Evolutionary conservation across 768 basidiomycete genomes (phyloP), one percentile per base, ranked within the genome.

Genomic region (Rhizopogon rudus): DNA sequence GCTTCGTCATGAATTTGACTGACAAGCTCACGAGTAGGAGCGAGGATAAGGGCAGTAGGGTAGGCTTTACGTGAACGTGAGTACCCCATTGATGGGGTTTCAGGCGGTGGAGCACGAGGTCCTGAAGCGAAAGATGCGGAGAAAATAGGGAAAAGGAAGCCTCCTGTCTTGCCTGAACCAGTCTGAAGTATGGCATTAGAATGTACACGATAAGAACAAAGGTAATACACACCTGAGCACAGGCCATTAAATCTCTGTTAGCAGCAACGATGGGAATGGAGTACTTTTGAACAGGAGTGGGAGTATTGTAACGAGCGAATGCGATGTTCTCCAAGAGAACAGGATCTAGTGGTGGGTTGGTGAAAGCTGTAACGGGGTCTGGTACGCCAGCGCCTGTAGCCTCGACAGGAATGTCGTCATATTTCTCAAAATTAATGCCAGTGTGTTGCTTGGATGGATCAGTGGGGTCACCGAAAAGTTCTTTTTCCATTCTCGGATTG

Each of bases 391-490:
- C 86, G 63, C 97, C 97, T 48, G 96, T 98, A 37, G 95, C 96
- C 75, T 98, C 97, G 62, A 99, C 95, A 60, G 97, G 97, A 67
- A 99, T 99, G 70, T 98, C 96, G 73, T 97, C 97, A 66, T 98
- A 99, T 74, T 97, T 97, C 77, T 99, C 97, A 68, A 99, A 99
- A 77, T 99, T 99, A 77, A 99, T 98, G 60, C 97, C 97, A 43
- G 95, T 96, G 68, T 93, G 87, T 71, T 97, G 89, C 68, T 91
- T 91, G 56, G 84, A 84, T 22, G 87, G 83, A 70, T 98, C 96
- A 44, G 81, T 77, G 40, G 81, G 79, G 60, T 96, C 94, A 53
- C 97, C 97, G 64, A 88, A 99, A 40, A 99, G 87, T 67, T 98
- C 95, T 75, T 93, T 94, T 77, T 99, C 97, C 63, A 95, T 79